phyloP scores from a whole-genome alignment of 306 rosid genomes.

The Cyamopsis tetragonoloba region DNA sequence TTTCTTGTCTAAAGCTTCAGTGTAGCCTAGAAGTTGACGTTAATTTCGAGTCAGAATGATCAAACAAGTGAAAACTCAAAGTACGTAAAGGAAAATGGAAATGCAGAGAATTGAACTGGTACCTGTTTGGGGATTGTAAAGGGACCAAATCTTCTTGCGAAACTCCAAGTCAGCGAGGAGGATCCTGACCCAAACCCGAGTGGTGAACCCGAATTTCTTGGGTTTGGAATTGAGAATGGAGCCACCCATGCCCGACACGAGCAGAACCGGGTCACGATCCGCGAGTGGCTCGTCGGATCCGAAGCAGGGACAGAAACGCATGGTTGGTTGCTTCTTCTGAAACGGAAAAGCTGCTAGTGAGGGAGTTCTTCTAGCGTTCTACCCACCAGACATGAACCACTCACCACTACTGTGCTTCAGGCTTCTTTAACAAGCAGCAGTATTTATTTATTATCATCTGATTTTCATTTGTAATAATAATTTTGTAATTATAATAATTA shows the following conservation, averaged over 20 bases:
- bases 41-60: neutral
- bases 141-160: constrained; percentile 65
- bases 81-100: too few species aligned
- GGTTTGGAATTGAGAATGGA: constrained; percentile 69
- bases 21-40: constrained; percentile 51
- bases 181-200: constrained; percentile 84
- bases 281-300: constrained; percentile 26
- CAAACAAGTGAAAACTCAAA: neutral
- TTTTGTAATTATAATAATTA: neutral
- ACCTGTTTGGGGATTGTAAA: constrained; percentile 88
- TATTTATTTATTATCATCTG: neutral
- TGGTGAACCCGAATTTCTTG: constrained; percentile 59
- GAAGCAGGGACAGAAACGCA: constrained; percentile 48
- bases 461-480: too few species aligned
- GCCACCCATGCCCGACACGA: constrained; percentile 85
- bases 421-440: neutral
- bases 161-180: constrained; percentile 74
- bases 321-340: neutral
- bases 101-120: neutral
- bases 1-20: constrained; percentile 58
- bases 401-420: neutral
- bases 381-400: neutral
- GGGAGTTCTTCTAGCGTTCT: neutral
- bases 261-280: constrained; percentile 77
- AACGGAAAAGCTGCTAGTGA: neutral